Conservation (phyloP, 2,329 filamentous ascomycete species). For the Pseudogymnoascus pannorum region DNA sequence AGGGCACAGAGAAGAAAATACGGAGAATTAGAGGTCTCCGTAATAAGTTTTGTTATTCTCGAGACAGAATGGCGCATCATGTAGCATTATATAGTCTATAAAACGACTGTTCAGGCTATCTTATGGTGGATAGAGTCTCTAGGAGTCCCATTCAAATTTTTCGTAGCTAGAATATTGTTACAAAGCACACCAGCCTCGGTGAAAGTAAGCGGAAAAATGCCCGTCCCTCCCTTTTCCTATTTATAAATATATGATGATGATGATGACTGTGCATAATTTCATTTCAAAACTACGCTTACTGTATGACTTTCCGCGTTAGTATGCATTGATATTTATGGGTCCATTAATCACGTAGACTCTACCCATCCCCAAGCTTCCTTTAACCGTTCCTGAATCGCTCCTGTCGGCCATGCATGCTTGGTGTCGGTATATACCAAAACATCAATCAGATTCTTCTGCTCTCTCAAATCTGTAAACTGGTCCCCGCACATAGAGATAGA, state of each 20-base stretch:
- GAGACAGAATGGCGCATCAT: background rate
- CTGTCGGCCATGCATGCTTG: constrained; percentile 32
- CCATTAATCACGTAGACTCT: too few relatives aligned
- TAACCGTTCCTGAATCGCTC: constrained; percentile 25
- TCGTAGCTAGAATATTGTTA: background rate
- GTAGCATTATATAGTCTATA: background rate
- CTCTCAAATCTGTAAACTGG: constrained; percentile 24
- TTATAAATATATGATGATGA: too few relatives aligned
- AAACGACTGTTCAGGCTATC: background rate
- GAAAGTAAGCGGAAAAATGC: too few relatives aligned
- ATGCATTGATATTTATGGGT: too few relatives aligned
- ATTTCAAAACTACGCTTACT: too few relatives aligned
- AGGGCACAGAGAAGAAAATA: background rate
- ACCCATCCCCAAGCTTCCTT: constrained; percentile 29
- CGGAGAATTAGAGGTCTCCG: background rate
- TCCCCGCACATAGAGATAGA: constrained; percentile 31
- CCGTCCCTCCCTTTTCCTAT: too few relatives aligned
- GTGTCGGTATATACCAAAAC: constrained; percentile 21
- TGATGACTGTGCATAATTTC: too few relatives aligned
- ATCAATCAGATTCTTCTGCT: constrained; percentile 27
- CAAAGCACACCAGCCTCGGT: background rate
- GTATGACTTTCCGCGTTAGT: too few relatives aligned
- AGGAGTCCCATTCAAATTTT: background rate
- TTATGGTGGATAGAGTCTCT: background rate
- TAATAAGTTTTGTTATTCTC: background rate